These are phyloP conservation scores for Candida gigantensis DNA, from an alignment of 1,139 yeast species.

Conservation along the genomic window DNA sequence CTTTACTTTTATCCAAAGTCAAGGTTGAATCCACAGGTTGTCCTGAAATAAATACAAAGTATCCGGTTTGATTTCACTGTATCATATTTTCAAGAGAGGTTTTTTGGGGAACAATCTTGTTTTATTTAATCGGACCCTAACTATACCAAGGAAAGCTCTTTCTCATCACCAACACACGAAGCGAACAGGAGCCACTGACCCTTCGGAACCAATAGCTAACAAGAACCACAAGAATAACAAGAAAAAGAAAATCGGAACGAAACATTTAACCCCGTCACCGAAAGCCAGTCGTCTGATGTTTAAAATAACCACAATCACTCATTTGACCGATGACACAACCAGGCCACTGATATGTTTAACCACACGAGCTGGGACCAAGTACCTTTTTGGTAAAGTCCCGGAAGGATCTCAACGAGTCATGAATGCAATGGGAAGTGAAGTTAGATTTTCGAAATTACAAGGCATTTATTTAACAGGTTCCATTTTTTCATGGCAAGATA, in stretches of 20 bases:
- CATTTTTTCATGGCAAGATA: slow-evolving; percentile 61
- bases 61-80: slow-evolving; percentile 2
- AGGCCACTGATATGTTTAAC: slow-evolving; percentile 61
- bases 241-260: too few relatives aligned
- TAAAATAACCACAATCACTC: slow-evolving; percentile 46
- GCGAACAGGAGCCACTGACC: too few relatives aligned
- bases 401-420: slow-evolving; percentile 84
- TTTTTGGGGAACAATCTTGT: not conserved
- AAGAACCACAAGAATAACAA: too few relatives aligned
- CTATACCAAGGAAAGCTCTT: not conserved
- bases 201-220: too few relatives aligned
- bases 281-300: slow-evolving; percentile 33
- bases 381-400: slow-evolving; percentile 75
- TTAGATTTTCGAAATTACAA: slow-evolving; percentile 56
- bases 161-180: too few relatives aligned
- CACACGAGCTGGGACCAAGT: slow-evolving; percentile 55
- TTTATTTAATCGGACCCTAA: not conserved
- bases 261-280: too few relatives aligned
- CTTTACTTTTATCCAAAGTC: too few relatives aligned
- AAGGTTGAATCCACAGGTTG: too few relatives aligned
- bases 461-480: slow-evolving; percentile 77
- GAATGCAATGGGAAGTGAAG: slow-evolving; percentile 45
- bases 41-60: too few relatives aligned
- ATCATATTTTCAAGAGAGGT: not conserved
- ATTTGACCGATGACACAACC: slow-evolving; percentile 59